A percentile compares a stretch with the other conserved stretches of the same genome.
Evolutionary conservation across 2,329 filamentous ascomycete genomes (phyloP).

Genomic region (Aureobasidium namibiae): DNA sequence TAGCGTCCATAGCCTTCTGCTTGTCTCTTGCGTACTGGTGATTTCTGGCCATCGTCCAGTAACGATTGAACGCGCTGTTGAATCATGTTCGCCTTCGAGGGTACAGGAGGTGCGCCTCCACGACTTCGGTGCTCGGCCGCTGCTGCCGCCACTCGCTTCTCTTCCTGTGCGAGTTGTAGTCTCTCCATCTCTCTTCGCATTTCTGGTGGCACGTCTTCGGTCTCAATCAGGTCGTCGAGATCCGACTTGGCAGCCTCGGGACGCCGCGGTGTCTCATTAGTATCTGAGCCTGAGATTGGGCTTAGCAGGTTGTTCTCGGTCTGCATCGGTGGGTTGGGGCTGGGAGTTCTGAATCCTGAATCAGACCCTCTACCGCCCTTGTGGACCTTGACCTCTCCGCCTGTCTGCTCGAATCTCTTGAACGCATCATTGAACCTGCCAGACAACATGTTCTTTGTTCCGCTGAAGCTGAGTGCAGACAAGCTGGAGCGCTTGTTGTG

Average conservation of each 20-base stretch:
- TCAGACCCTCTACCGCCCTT: conserved; percentile 1
- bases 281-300: conserved; percentile 69
- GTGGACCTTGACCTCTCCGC: background rate
- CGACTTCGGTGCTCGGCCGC: conserved; percentile 81
- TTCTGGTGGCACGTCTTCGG: conserved; percentile 71
- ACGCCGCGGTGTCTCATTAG: conserved; percentile 52
- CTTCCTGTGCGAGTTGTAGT: conserved; percentile 72
- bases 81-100: conserved; percentile 68
- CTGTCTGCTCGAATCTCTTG: conserved; percentile 64
- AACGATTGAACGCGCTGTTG: conserved; percentile 85
- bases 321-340: conserved; percentile 12
- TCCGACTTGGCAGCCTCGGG: conserved; percentile 52
- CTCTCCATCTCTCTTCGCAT: conserved; percentile 86
- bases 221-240: conserved; percentile 44
- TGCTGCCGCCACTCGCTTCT: conserved; percentile 78
- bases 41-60: conserved; percentile 62
- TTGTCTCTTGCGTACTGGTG: conserved; percentile 57
- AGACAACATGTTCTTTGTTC: conserved; percentile 55
- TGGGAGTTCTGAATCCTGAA: conserved; percentile 3
- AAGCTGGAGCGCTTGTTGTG: conserved; percentile 67
- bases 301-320: conserved; percentile 43
- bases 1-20: conserved; percentile 87
- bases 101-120: conserved; percentile 53
- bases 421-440: conserved; percentile 92
- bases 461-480: conserved; percentile 51